Evolutionary conservation across 805 yeast genomes (phyloP), one percentile per base, ranked within the genome.

Genomic region (Jamesozyma jinghongensis): DNA sequence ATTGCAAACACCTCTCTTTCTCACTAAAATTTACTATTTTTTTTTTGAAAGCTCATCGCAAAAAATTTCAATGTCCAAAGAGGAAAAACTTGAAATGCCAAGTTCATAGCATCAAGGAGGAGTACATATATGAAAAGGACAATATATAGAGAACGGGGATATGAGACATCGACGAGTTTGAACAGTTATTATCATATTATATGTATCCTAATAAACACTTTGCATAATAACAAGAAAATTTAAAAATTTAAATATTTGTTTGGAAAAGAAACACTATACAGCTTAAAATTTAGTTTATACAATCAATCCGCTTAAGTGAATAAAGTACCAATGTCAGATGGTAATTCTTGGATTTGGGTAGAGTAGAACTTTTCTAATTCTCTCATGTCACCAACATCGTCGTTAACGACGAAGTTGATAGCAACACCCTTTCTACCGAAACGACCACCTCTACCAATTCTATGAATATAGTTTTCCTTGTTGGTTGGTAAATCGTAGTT

Each of bases 351-450:
- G 52, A 83, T 79, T 63, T 76, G 81, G 42, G 80, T 80, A 43
- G 81, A 73, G 70, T 84, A 84, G 71, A 76, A 77, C 61, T 69
- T 70, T 60, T 82, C 87, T 50, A 83, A 68, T 51, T 80, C 95
- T 61, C 79, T 75, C 71, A 90, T 72, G 61, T 74, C 76, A 40
- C 71, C 74, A 49, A 72, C 73, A 65, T 92, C 97, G 38, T 80
- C 81, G 51, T 70, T 72, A 43, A 97, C 86, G 57, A 87, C 80
- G 56, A 92, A 83, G 73, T 88, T 92, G 66, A 90, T 85, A 44
- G 98, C 97, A 57, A 84, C 94, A 73, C 95, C 98, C 73, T 88
- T 90, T 68, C 98, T 80, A 54, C 98, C 98, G 71, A 90, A 90
- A 63, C 98, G 80, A 50, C 97, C 98, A 53, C 95, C 87, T 67